Base-by-base conservation (phyloP, 106 monocot species). In the Dendrobium officinale region DNA sequence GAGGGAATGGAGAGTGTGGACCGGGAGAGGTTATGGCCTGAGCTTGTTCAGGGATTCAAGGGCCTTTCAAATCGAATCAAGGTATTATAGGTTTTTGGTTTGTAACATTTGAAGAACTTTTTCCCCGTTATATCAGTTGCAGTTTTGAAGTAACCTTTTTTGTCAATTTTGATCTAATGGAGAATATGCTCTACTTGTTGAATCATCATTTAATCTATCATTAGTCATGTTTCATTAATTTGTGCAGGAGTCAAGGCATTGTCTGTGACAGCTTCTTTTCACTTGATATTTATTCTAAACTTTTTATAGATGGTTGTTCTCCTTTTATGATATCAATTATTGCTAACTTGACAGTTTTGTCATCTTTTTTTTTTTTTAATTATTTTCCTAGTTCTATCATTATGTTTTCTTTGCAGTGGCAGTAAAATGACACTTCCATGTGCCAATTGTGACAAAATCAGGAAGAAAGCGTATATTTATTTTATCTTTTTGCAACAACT, bases 11-110 rank as follows among this genome's bases (percentile, higher is more conserved):
- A 89, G 55, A 91, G 86, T 72, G 74, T 82, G 20, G 91, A 98
- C 51, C 84, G 97, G 20, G 97, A 98, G 83, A 89, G 94, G 85
- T 80, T 98, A 48, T 98, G 97, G 97, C 97, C 97, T 47, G 92
- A 98, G 77, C 97, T 98, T 86, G 89, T 98, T 75, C 94, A 94
- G 80, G 89, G 89, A 55, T 98, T 98, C 81, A 98, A 92, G 86
- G 97, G 94, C 82, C 89, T 98, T 9, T 94, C 97, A 19, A 31
- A 78, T 41, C 85, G 97, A 13, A 84, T 98, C 49, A 94, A 94
- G 92, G 97, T 98, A 78, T 56, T 78, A 58, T 78, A 31, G 15
- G 2, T 0, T 4, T 77, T 42, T 55, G 58, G 19, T 40, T 58
- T 37, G 37, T 18, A 56, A 9, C 10, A 55, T 37, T 56, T 56